Conservation (phyloP, 2,329 filamentous ascomycete species). For the Nigrospora sphaerica region DNA sequence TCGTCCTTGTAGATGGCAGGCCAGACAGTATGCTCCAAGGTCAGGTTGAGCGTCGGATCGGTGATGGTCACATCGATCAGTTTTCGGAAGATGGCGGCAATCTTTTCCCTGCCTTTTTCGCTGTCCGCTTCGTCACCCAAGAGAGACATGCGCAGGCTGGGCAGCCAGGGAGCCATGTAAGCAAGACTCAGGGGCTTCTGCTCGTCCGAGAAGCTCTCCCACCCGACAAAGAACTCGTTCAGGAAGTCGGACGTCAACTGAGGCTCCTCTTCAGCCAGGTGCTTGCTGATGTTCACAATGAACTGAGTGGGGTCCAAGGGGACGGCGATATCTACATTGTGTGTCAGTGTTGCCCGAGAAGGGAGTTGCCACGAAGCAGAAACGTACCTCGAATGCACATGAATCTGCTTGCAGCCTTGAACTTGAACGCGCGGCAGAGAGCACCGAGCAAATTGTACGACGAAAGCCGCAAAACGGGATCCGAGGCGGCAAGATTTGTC, state of each 20-base stretch:
- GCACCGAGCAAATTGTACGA: constrained; percentile 64
- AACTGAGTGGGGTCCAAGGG: constrained; percentile 57
- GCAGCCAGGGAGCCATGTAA: constrained; percentile 65
- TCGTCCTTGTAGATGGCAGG: constrained; percentile 59
- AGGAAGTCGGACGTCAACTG: constrained; percentile 63
- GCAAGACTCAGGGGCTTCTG: constrained; percentile 60
- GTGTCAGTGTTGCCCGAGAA: constrained; percentile 7
- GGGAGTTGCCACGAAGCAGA: not conserved
- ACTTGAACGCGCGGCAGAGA: constrained; percentile 61
- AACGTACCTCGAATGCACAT: constrained; percentile 52
- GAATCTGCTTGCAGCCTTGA: constrained; percentile 53
- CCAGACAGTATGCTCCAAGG: constrained; percentile 61
- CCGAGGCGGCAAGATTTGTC: constrained; percentile 57
- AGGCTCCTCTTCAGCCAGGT: constrained; percentile 55
- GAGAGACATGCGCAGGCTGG: constrained; percentile 52
- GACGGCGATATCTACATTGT: constrained; percentile 48
- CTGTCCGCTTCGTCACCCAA: constrained; percentile 53
- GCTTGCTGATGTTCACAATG: constrained; percentile 58
- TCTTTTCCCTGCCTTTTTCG: constrained; percentile 60
- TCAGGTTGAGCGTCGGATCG: constrained; percentile 51
- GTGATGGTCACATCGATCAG: constrained; percentile 58
- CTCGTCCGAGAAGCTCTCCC: constrained; percentile 62
- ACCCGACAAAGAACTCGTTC: constrained; percentile 67
- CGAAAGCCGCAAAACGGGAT: constrained; percentile 52
- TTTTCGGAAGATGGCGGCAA: constrained; percentile 56